Evolutionary conservation across 2,329 filamentous ascomycete genomes (phyloP), one percentile per base, ranked within the genome.

Genomic region (Chaetomium strumarium): DNA sequence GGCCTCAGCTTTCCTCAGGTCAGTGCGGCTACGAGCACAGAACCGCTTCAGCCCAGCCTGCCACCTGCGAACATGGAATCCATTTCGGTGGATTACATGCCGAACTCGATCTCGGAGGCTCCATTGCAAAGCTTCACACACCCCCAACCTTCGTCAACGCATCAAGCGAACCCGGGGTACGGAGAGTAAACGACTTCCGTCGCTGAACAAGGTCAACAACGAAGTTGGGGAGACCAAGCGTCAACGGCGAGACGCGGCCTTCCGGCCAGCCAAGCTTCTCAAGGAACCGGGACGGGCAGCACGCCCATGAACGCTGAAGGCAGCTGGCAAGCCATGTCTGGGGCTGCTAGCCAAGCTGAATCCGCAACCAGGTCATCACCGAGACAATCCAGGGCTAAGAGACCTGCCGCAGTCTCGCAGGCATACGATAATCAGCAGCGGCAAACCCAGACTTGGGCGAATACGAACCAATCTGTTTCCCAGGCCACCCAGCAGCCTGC

Each of bases 381-480:
- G 4, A 52, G 53, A 14, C 53, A 57, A 20, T 41, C 54, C 24
- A 56, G 56, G 31, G n/a, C 44, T 24, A 57, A 56, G 47, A 55
- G 54, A 16, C 44, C 54, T 10, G 39, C 49, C 3, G 38, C 52
- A 5, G 49, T 30, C 11, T 44, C 57, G 4, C 52, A 57, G 33
- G 53, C 51, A 5, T 59, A 58, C 42, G 57, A 59, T 37, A 56
- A 58, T 45, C 60, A 45, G 13, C 49, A 49, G 40, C 55, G 60
- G 36, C 55, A 57, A 20, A 37, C 49, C 16, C 42, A 58, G 17
- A 53, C 38, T 34, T 60, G 59, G 59, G 38, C 51, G 11, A 57
- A 55, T 10, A 45, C 64, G 8, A 55, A 64, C 1, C 64, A 68
- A 36, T 24, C 59, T 14, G 57, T 61, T 5, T 45, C 61, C 14